Base-by-base conservation (phyloP, 176 grass and related monocot species). In the Aegilops tauschii region DNA sequence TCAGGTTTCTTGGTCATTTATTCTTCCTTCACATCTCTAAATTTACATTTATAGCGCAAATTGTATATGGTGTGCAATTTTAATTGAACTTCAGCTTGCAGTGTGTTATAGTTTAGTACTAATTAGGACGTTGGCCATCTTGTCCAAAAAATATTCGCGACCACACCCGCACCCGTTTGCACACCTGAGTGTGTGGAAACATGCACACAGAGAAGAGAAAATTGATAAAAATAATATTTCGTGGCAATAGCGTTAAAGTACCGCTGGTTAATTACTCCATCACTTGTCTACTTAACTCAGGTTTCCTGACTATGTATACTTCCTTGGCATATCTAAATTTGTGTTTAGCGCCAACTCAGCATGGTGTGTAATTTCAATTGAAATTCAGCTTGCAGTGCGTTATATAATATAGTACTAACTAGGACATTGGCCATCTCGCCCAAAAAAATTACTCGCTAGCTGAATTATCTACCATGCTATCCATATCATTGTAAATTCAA, bases 341-440 rank as follows among this genome's bases (percentile, higher is more conserved):
- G 36, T 29, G 70, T 71, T 59, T 83, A 59, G 66, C n/a, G 20
- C 21, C 80, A 83, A 73, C 61, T 83, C 14, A 40, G 34, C 18
- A 83, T 25, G 32, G 8, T 39, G 13, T 73, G 35, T 69, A 56
- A 62, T 71, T 82, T 56, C 36, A 73, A 73, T 28, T 61, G 25
- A 18, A 73, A 8, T 83, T 36, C 9, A 61, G 21, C n/a, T 83
- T 83, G 47, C 9, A 44, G 5, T 52, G 27, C 61, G 12, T 40
- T 83, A 61, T 61, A 44, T 10, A 56, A 30, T 70, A 36, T 82
- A 25, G 47, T 71, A 30, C 29, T 45, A 63, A 84, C 72, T 75
- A 75, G 23, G 72, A 59, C 35, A 74, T 74, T 40, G 56, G 20
- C 47, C 35, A 32, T 74, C 54, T 74, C 36, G 8, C 9, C 4